Evolutionary conservation across 1,284 basidiomycete species (phyloP), one percentile per base, ranked within the genome.

Genomic region (Spongiforma sp.): DNA sequence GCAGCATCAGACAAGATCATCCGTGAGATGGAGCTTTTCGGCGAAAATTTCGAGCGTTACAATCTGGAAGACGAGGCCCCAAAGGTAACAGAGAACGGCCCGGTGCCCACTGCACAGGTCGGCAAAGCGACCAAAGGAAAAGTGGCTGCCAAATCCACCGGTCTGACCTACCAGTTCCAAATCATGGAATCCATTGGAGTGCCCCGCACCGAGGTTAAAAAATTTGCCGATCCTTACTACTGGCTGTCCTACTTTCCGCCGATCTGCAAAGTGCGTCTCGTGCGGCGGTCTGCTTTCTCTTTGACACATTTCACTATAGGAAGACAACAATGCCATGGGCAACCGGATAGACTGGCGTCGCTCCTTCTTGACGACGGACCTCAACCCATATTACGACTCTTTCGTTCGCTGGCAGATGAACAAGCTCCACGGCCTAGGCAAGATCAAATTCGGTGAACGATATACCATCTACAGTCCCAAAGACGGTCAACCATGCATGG

Each of bases 391-490:
- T 83, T 99, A 95, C 78, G 98, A 99, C 80, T 81, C 93, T 7
- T 99, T 99, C 74, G 95, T 99, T 53, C 91, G 96, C 60, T 99
- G 98, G 98, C 98, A 99, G 79, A 91, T 96, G 80, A 99, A 97
- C 84, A 96, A 95, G 78, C 86, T 99, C 17, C 87, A 94, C 80
- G 84, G 83, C 53, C 83, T 94, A 61, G 90, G 92, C 41, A 95
- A 95, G 79, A 94, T 98, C 84, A 97, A 98, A 82, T 99, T 99
- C 75, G 98, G 98, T 60, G 94, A 99, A 82, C 91, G 98, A 54
- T 98, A 99, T 81, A 99, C 98, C 48, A 95, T 99, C 77, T 99
- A 98, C 84, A 97, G 94, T 71, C 95, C 95, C n/a, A 99, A 99
- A 79, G 98, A 99, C 74, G 96, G 95, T 12, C 98, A 99, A 77